A percentile compares a stretch with the other conserved stretches of the same genome.
These are phyloP conservation scores for Mycosphaerelloides madeirae DNA, from an alignment of 2,329 filamentous ascomycete genomes.

Conservation along the genomic window DNA sequence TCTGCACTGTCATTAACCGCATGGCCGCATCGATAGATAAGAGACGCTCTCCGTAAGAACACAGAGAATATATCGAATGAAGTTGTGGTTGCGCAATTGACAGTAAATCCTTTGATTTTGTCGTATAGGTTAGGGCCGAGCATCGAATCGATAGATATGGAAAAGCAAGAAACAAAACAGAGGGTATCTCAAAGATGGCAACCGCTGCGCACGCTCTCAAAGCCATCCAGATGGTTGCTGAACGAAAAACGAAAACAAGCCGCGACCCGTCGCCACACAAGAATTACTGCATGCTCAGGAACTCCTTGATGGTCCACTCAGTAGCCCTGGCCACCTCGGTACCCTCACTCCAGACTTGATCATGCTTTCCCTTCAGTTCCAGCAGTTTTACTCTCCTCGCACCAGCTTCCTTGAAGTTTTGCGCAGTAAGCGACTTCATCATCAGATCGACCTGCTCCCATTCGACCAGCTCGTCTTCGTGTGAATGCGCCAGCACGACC, in stretches of 20 bases:
- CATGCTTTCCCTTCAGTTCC: conserved; percentile 56
- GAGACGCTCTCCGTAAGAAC: no score
- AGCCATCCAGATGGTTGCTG: not conserved
- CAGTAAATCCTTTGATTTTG: no score
- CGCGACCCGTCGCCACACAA: not conserved
- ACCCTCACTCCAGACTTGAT: conserved; percentile 60
- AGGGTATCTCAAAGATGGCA: conserved; percentile 1
- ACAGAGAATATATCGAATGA: no score
- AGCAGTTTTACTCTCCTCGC: conserved; percentile 36
- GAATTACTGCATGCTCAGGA: conserved; percentile 8
- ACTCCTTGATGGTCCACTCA: conserved; percentile 21
- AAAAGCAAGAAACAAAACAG: no score
- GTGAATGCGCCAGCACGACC: conserved; percentile 44
- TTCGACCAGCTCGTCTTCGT: conserved; percentile 47
- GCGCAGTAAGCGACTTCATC: conserved; percentile 44
- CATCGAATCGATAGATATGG: no score
- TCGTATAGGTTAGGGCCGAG: no score
- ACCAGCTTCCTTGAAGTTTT: conserved; percentile 35
- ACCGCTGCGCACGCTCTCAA: not conserved
- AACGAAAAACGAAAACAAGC: not conserved
- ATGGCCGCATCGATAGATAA: no score
- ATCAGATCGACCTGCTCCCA: conserved; percentile 57
- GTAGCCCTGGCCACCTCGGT: conserved; percentile 48
- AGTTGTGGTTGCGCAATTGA: no score
- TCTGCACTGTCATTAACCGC: no score